Evolutionary conservation across 1,284 basidiomycete genomes (phyloP).

Genomic region (Lentinula novae-zelandiae): DNA sequence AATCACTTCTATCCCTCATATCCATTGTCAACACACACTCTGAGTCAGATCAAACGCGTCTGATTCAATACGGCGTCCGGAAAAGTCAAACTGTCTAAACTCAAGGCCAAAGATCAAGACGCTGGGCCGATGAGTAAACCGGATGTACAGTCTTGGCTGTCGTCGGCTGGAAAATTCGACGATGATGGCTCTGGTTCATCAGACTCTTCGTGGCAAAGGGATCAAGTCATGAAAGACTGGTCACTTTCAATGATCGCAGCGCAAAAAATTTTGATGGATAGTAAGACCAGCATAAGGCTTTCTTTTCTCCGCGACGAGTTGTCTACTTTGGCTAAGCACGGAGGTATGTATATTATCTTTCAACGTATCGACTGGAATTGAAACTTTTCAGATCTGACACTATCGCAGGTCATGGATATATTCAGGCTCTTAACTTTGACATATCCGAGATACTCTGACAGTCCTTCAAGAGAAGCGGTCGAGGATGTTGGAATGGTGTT

Average conservation of each 20-base stretch:
- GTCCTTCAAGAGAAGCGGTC: slow-evolving; percentile 65
- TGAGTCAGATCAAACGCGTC: background rate
- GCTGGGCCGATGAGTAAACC: slow-evolving; percentile 14
- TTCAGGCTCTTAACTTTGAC: slow-evolving; percentile 72
- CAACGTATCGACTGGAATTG: slow-evolving; percentile 8
- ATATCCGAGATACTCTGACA: slow-evolving; percentile 75
- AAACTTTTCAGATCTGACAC: slow-evolving; percentile 48
- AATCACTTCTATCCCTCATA: no score
- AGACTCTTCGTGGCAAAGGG: slow-evolving; percentile 43
- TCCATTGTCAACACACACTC: no score
- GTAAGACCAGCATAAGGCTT: slow-evolving; percentile 52
- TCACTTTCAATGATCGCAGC: slow-evolving; percentile 49
- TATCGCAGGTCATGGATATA: slow-evolving; percentile 66
- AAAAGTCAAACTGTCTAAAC: slow-evolving; percentile 14
- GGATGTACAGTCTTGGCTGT: slow-evolving; percentile 18
- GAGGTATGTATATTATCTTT: slow-evolving; percentile 38
- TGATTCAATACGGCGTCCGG: background rate
- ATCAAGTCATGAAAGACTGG: slow-evolving; percentile 54
- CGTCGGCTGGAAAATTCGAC: slow-evolving; percentile 11
- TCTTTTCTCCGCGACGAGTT: slow-evolving; percentile 62
- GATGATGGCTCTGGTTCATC: slow-evolving; percentile 8
- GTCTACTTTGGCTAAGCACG: slow-evolving; percentile 52
- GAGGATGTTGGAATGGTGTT: slow-evolving; percentile 62
- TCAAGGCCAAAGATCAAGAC: slow-evolving; percentile 14
- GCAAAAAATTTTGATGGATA: slow-evolving; percentile 42